Base-by-base conservation (phyloP, 2,329 filamentous ascomycete species). In the Aspergillus nomiae region DNA sequence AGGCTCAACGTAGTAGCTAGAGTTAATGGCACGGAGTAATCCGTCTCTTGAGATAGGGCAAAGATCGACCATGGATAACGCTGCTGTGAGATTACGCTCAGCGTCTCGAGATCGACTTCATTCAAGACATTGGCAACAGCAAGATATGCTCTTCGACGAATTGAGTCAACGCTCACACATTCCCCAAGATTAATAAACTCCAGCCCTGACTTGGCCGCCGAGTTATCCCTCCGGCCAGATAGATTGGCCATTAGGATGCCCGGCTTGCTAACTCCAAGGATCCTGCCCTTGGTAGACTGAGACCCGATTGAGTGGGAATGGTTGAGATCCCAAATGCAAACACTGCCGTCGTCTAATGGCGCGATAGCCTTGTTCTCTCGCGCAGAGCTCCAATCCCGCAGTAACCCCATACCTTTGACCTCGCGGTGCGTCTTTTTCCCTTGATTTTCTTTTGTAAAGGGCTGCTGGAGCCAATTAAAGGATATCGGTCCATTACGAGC, bases 281-380 rank as follows among this genome's bases (percentile, higher is more conserved):
- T 86, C 3, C 82, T 85, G 55, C 80, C 79, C 34, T 83, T 85
- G 1, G 85, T 85, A 24, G 69, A 65, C 12, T 67, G 69, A 2
- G 74, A 73, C 6, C 67, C 68, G 24, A 68, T 66, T 1, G 66
- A 67, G 61, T 77, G 74, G 4, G 75, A 75, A 61, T 74, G 71
- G 60, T 85, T 87, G 57, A 92, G 81, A 72, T 96, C 91, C 93
- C 93, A 97, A 8, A 97, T 78, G 69, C 90, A 92, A n/a, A 97
- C 85, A 58, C 91, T 92, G 0, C 93, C 93, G 73, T 97, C 92
- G 62, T 96, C 92, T 9, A 97, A 81, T 2, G 93, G 92, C 0
- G 90, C 89, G 19, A 96, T 84, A 0, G 92, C 88, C 59, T 89
- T 82, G 28, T 86, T 81, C 21, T 85, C 78, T n/a, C 82, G 79